A percentile compares a stretch with the other conserved stretches of the same genome.
phyloP scores from a whole-genome alignment of 108 stramenopile genomes.

The Pseudonitzschia multiseries region DNA sequence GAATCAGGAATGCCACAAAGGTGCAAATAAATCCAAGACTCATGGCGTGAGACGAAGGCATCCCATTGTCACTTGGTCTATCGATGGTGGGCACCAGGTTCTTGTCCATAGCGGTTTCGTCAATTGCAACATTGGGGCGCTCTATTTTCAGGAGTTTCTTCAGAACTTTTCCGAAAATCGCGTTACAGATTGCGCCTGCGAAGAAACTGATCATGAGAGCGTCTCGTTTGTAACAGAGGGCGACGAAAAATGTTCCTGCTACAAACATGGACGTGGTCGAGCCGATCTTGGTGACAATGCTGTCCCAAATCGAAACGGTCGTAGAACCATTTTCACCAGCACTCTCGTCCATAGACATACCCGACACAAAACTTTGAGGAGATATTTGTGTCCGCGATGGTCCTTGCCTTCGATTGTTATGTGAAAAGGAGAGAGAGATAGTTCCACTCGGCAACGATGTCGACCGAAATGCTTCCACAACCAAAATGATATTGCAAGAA shows the following conservation, averaged over 20 bases:
- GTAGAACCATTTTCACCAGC: neutral
- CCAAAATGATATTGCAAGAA: no score
- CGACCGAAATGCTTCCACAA: no score
- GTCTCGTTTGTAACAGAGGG: slow-evolving; percentile 66
- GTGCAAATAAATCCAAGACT: slow-evolving; percentile 82
- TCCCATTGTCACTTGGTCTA: slow-evolving; percentile 78
- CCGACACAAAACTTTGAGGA: no score
- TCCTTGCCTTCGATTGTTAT: no score
- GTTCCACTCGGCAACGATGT: no score
- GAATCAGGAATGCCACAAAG: slow-evolving; percentile 33
- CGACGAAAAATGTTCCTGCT: slow-evolving; percentile 62
- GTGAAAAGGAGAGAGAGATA: no score
- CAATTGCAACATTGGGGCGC: slow-evolving; percentile 38
- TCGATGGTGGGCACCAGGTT: slow-evolving; percentile 4
- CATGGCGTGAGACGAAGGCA: slow-evolving; percentile 89
- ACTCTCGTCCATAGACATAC: no score
- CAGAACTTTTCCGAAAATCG: slow-evolving; percentile 58
- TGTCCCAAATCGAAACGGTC: neutral
- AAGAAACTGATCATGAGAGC: slow-evolving; percentile 69
- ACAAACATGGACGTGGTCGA: slow-evolving; percentile 73
- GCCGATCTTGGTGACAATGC: slow-evolving; percentile 40
- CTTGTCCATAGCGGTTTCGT: neutral
- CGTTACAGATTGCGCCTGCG: slow-evolving; percentile 74
- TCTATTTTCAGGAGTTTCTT: slow-evolving; percentile 67
- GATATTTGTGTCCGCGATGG: no score